A percentile compares a stretch with the other conserved stretches of the same genome.
Evolutionary conservation across 805 yeast genomes (phyloP).

Genomic region (Alloascoidea hylecoeti): DNA sequence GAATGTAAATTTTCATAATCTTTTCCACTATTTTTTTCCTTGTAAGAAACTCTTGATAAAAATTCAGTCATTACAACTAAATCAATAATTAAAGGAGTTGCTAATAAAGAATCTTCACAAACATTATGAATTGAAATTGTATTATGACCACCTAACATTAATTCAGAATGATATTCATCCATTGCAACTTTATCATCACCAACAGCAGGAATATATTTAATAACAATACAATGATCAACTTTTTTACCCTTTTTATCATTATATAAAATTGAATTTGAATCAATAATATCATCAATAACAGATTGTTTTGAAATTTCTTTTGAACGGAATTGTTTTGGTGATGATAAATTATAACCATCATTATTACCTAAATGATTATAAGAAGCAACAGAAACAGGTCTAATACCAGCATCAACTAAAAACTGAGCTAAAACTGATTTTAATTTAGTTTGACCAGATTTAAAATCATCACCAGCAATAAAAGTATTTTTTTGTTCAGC

Average conservation of each 20-base stretch:
- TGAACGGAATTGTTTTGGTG: slow-evolving; percentile 88
- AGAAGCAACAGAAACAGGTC: slow-evolving; percentile 88
- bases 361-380: slow-evolving; percentile 95
- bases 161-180: slow-evolving; percentile 95
- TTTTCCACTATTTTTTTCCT: slow-evolving; percentile 30
- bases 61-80: slow-evolving; percentile 84
- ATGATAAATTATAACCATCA: slow-evolving; percentile 84
- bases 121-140: slow-evolving; percentile 89
- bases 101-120: slow-evolving; percentile 90
- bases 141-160: slow-evolving; percentile 96
- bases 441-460: slow-evolving; percentile 90
- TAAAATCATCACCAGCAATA: slow-evolving; percentile 96
- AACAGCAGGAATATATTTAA: slow-evolving; percentile 87
- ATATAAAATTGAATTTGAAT: slow-evolving; percentile 72
- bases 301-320: slow-evolving; percentile 90
- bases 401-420: slow-evolving; percentile 93
- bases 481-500: slow-evolving; percentile 65
- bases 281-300: slow-evolving; percentile 90
- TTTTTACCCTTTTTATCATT: slow-evolving; percentile 63
- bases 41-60: slow-evolving; percentile 74
- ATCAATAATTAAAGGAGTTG: slow-evolving; percentile 90
- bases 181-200: slow-evolving; percentile 96
- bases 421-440: slow-evolving; percentile 95
- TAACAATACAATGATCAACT: slow-evolving; percentile 90
- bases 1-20: slow-evolving; percentile 62